phyloP scores from a whole-genome alignment of 345 rosid genomes.

The Garcia nutans region DNA sequence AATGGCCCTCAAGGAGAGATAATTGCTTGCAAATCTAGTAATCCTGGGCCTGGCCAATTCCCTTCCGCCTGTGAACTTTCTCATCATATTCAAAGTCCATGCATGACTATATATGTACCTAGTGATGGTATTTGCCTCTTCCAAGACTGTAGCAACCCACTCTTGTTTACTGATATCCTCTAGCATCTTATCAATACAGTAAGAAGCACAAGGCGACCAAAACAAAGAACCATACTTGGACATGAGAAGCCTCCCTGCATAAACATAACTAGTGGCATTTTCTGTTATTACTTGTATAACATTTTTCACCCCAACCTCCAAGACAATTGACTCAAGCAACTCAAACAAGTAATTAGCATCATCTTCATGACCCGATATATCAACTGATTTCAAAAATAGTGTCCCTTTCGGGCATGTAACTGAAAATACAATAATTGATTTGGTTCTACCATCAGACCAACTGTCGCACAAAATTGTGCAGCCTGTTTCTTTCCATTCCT shows the following conservation, averaged over 20 bases:
- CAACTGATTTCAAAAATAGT: constrained; percentile 30
- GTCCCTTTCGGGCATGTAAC: constrained; percentile 29
- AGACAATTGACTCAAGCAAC: constrained; percentile 27
- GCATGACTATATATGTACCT: constrained; percentile 19
- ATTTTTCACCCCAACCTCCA: constrained; percentile 29
- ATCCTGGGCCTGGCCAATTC: constrained; percentile 27
- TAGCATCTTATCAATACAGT: constrained; percentile 30
- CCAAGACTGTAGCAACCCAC: constrained; percentile 20
- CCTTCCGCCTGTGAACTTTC: constrained; percentile 30
- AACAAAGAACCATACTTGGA: constrained; percentile 28
- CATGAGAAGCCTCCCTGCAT: constrained; percentile 34
- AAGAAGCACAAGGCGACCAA: constrained; percentile 33
- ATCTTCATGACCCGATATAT: constrained; percentile 31
- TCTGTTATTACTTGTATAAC: constrained; percentile 30
- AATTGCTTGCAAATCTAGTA: constrained; percentile 16
- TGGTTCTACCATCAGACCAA: constrained; percentile 24
- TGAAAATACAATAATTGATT: constrained; percentile 22
- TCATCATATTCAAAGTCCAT: constrained; percentile 28
- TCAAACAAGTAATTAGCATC: constrained; percentile 29
- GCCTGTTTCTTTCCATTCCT: constrained; percentile 30
- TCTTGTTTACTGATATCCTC: constrained; percentile 31
- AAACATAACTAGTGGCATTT: constrained; percentile 13
- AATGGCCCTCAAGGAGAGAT: constrained; percentile 27
- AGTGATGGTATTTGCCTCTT: constrained; percentile 25
- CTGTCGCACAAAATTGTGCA: constrained; percentile 31